These are phyloP conservation scores for Cryptomeria japonica DNA, from an alignment of 75 land plant genomes.

Conservation along the genomic window DNA sequence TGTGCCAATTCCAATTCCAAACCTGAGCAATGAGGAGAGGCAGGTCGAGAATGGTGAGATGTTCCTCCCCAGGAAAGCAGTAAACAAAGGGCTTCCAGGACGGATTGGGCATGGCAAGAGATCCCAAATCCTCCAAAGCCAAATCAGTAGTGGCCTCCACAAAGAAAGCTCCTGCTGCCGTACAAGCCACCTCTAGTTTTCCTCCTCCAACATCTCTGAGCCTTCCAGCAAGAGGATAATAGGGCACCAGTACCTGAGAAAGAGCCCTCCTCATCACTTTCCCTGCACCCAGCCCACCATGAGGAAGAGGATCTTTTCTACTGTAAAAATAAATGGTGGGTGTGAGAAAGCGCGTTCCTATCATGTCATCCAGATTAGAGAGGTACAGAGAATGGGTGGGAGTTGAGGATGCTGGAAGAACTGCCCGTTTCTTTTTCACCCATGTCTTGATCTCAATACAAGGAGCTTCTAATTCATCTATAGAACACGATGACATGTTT, in stretches of 20 bases:
- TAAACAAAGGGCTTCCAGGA: constrained; percentile 37
- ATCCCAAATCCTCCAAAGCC: constrained; percentile 37
- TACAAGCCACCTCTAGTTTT: constrained; percentile 46
- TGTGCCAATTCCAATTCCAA: not conserved
- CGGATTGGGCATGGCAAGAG: constrained; percentile 42
- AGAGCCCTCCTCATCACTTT: constrained; percentile 28
- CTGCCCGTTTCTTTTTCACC: not conserved
- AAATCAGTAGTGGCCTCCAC: constrained; percentile 31
- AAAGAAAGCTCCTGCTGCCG: constrained; percentile 33
- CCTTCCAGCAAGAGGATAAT: constrained; percentile 61
- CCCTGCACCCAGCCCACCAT: not conserved
- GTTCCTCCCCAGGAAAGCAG: constrained; percentile 32
- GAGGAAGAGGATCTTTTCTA: not conserved
- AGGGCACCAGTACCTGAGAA: constrained; percentile 38
- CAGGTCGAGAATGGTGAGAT: constrained; percentile 33
- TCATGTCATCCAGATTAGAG: constrained; percentile 71
- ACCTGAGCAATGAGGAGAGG: constrained; percentile 47
- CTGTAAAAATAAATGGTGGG: constrained; percentile 50
- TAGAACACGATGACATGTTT: not conserved
- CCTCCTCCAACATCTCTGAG: constrained; percentile 33
- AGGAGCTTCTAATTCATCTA: not conserved
- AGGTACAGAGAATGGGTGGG: constrained; percentile 52
- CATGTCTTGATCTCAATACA: not conserved
- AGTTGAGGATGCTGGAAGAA: constrained; percentile 22
- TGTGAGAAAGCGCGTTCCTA: constrained; percentile 49